phyloP scores from a whole-genome alignment of 768 basidiomycete genomes.

The Suillus luteus region DNA sequence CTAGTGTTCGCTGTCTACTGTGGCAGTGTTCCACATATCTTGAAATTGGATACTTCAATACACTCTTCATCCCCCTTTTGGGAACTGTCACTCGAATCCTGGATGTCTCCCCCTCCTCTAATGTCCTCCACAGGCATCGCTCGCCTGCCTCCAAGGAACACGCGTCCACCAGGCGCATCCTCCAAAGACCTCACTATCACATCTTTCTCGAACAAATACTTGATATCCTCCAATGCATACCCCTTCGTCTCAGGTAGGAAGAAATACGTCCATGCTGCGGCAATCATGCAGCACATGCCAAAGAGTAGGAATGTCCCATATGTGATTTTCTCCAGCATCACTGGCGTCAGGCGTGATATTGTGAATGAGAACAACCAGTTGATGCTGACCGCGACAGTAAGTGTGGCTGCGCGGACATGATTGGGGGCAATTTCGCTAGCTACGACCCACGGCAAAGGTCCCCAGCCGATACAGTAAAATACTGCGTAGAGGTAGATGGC shows the following conservation, averaged over 20 bases:
- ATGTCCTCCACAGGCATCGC: conserved; percentile 20
- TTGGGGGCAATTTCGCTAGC: conserved; percentile 40
- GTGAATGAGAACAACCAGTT: conserved; percentile 51
- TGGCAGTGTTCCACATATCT: no score
- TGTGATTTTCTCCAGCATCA: conserved; percentile 36
- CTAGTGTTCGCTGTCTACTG: no score
- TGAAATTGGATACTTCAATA: neutral
- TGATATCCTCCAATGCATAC: conserved; percentile 48
- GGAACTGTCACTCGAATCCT: neutral
- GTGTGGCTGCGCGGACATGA: conserved; percentile 41
- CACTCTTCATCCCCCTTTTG: conserved; percentile 2
- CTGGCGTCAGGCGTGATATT: conserved; percentile 47
- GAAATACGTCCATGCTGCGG: conserved; percentile 46
- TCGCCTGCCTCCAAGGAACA: conserved; percentile 34
- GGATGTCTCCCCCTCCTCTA: conserved; percentile 6
- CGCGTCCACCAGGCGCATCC: conserved; percentile 43
- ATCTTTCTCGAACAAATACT: conserved; percentile 44
- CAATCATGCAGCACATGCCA: conserved; percentile 42
- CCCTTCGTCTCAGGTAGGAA: conserved; percentile 51
- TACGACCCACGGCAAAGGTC: conserved; percentile 38
- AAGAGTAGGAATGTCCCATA: conserved; percentile 47
- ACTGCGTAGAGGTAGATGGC: conserved; percentile 50
- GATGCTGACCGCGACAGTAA: conserved; percentile 40
- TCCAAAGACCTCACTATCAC: conserved; percentile 38
- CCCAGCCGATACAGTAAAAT: conserved; percentile 47